A percentile compares a stretch with the other conserved stretches of the same genome.
These are phyloP conservation scores for Neonectria magnoliae DNA, from an alignment of 2,329 filamentous ascomycete species.

Conservation along the genomic window DNA sequence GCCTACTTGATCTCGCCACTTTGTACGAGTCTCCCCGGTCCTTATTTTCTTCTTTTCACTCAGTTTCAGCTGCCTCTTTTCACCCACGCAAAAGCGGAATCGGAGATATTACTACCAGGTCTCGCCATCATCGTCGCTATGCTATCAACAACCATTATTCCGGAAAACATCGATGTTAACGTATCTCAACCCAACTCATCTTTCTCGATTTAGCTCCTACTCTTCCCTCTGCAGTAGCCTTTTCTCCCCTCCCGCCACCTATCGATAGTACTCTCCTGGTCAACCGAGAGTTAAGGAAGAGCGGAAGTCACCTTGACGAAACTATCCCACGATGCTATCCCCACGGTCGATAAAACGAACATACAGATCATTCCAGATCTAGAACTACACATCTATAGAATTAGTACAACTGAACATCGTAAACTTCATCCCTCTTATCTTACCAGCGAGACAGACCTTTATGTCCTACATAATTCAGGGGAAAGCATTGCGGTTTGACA, in stretches of 20 bases:
- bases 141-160: background rate
- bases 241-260: background rate
- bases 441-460: background rate
- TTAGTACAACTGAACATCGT: background rate
- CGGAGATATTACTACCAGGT: background rate
- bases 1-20: background rate
- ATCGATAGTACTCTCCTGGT: background rate
- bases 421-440: background rate
- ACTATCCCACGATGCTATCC: background rate
- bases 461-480: background rate
- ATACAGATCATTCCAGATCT: background rate
- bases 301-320: background rate
- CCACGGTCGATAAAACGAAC: background rate
- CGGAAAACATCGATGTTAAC: background rate
- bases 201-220: background rate
- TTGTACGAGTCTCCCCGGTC: background rate
- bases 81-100: background rate
- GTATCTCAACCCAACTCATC: background rate
- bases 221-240: background rate
- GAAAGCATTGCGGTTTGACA: background rate
- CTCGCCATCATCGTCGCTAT: background rate
- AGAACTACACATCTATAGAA: background rate
- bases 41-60: background rate
- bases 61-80: background rate
- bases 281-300: background rate